Evolutionary conservation across 805 yeast species (phyloP).

Genomic region (Candida rishiriensis): DNA sequence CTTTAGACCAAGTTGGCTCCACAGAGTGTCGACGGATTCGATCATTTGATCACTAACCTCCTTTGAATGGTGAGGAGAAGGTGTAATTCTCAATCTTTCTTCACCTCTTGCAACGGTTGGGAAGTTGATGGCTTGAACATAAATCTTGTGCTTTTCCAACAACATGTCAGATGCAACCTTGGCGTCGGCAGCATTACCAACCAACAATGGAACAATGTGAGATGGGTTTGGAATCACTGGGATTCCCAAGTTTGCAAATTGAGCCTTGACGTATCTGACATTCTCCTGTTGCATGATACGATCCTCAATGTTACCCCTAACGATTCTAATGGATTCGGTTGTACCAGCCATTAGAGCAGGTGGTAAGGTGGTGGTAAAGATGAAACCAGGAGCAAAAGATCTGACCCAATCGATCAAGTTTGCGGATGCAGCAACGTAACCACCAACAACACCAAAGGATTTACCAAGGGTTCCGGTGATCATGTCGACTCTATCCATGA

Average conservation of each 20-base stretch:
- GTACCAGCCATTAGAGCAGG: constrained; percentile 99
- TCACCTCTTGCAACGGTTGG: constrained; percentile 97
- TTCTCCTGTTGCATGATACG: constrained; percentile 81
- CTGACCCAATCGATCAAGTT: constrained; percentile 90
- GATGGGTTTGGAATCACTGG: constrained; percentile 98
- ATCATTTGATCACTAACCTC: constrained; percentile 73
- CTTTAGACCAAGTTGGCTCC: constrained; percentile 67
- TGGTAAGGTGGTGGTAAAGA: constrained; percentile 93
- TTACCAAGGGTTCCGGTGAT: constrained; percentile 97
- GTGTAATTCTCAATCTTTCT: constrained; percentile 96
- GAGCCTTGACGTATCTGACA: constrained; percentile 78
- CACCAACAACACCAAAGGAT: constrained; percentile 96
- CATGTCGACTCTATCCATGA: constrained; percentile 89
- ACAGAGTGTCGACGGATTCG: constrained; percentile 75
- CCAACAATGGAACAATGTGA: constrained; percentile 91
- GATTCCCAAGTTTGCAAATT: constrained; percentile 65
- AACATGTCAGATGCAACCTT: constrained; percentile 87
- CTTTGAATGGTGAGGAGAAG: constrained; percentile 92
- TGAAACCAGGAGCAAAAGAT: constrained; percentile 95
- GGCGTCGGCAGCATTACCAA: constrained; percentile 92
- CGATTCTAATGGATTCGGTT: constrained; percentile 78
- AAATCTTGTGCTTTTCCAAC: constrained; percentile 77
- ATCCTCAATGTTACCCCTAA: constrained; percentile 69
- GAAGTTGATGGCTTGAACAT: constrained; percentile 97
- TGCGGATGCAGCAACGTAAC: constrained; percentile 88